phyloP scores from a whole-genome alignment of 2,329 filamentous ascomycete genomes.

The Didymella keratinophila region DNA sequence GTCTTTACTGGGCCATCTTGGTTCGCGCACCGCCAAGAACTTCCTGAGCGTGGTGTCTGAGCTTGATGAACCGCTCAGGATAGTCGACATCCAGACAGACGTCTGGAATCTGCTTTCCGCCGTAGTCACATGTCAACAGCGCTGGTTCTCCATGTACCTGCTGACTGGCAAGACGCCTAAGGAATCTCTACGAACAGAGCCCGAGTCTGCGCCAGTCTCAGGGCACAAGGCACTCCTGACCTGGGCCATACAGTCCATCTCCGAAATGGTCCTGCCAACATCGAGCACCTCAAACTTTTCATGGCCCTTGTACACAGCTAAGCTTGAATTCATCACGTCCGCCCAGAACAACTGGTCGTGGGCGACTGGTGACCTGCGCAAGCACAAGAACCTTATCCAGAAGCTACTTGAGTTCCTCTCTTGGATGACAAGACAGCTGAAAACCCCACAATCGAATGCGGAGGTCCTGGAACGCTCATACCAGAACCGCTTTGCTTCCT shows the following conservation, averaged over 20 bases:
- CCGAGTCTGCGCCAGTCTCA: conserved; percentile 50
- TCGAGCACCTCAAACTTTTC: conserved; percentile 49
- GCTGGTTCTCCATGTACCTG: conserved; percentile 94
- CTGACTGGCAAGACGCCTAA: conserved; percentile 87
- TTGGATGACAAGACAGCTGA: conserved; percentile 42
- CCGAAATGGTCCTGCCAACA: conserved; percentile 69
- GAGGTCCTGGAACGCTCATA: conserved; percentile 42
- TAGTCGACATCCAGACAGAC: conserved; percentile 68
- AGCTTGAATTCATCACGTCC: conserved; percentile 85
- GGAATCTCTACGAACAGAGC: conserved; percentile 69
- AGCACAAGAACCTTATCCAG: conserved; percentile 75
- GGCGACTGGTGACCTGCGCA: conserved; percentile 82
- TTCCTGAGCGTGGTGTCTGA: conserved; percentile 81
- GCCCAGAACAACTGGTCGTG: conserved; percentile 96
- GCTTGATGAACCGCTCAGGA: conserved; percentile 76
- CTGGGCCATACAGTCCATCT: conserved; percentile 75
- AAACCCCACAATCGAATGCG: conserved; percentile 33
- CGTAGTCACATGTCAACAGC: conserved; percentile 87
- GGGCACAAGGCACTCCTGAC: conserved; percentile 73
- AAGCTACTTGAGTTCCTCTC: conserved; percentile 75
- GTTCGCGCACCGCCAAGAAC: conserved; percentile 79
- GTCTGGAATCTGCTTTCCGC: conserved; percentile 89
- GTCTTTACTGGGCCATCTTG: conserved; percentile 91
- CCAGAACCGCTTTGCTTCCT: conserved; percentile 71
- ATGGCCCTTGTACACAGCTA: conserved; percentile 68